Conservation (phyloP, 2,329 filamentous ascomycete genomes). For the Pestalotiopsis sp. region DNA sequence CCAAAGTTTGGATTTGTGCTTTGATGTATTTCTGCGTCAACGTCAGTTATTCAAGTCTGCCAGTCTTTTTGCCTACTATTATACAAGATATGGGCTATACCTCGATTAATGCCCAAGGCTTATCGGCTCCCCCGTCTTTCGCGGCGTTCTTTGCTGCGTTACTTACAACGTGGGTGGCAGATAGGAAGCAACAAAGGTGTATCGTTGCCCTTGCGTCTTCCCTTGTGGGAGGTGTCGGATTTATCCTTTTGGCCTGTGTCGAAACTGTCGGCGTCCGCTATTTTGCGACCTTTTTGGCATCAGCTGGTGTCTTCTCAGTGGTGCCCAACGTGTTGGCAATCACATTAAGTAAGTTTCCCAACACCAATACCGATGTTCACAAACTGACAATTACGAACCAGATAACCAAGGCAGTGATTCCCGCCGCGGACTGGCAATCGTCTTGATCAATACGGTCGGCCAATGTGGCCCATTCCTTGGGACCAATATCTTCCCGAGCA, state of each 20-base stretch:
- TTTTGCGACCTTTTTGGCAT: constrained; percentile 47
- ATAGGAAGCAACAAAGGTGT: constrained; percentile 29
- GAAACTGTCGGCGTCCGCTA: constrained; percentile 45
- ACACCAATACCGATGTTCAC: too few relatives aligned
- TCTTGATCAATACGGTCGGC: constrained; percentile 29
- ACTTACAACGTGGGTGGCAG: constrained; percentile 28
- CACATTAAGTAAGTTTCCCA: constrained; percentile 24
- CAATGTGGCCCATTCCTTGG: constrained; percentile 30
- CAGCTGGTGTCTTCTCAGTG: constrained; percentile 39
- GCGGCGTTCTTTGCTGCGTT: constrained; percentile 27
- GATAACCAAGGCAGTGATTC: constrained; percentile 31
- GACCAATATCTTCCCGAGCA: constrained; percentile 25
- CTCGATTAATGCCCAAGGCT: constrained; percentile 26
- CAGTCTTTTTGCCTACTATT: constrained; percentile 85
- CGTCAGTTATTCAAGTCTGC: constrained; percentile 83
- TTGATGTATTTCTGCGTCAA: constrained; percentile 87
- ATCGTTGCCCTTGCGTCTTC: constrained; percentile 24
- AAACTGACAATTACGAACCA: constrained; percentile 4
- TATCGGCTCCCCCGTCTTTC: constrained; percentile 29
- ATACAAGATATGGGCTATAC: constrained; percentile 74
- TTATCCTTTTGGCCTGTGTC: constrained; percentile 28
- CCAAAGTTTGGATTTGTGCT: constrained; percentile 57
- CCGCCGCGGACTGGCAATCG: constrained; percentile 27
- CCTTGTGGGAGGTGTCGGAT: constrained; percentile 25
- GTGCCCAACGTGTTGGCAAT: constrained; percentile 28